Evolutionary conservation across 176 grass and related monocot genomes (phyloP).

Genomic region (Oryza coarctata): DNA sequence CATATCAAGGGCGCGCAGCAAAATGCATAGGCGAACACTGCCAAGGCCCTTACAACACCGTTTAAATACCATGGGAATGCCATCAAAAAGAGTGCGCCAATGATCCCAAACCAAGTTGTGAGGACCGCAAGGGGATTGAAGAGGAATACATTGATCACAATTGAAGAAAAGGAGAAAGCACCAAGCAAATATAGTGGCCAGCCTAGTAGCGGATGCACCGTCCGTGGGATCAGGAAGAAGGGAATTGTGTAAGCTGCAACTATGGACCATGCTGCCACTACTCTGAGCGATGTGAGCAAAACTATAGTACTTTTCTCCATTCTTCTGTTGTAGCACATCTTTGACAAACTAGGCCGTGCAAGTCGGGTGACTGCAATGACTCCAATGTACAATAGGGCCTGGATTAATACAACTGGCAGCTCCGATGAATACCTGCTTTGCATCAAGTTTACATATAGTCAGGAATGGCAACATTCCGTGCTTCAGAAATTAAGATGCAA

Average conservation of each 20-base stretch:
- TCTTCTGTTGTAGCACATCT: constrained; percentile 80
- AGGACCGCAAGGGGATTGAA: constrained; percentile 54
- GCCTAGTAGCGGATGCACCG: constrained; percentile 73
- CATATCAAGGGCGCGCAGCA: constrained; percentile 72
- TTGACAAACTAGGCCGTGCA: constrained; percentile 68
- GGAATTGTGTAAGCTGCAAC: constrained; percentile 72
- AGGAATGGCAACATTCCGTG: background rate
- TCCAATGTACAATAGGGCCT: constrained; percentile 69
- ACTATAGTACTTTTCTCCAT: constrained; percentile 65
- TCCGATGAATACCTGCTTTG: constrained; percentile 71
- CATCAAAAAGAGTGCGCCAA: constrained; percentile 71
- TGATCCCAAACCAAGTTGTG: constrained; percentile 62
- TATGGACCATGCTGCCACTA: constrained; percentile 61
- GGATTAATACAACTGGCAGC: constrained; percentile 62
- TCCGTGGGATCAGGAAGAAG: constrained; percentile 82
- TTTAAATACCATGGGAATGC: constrained; percentile 84
- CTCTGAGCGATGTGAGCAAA: constrained; percentile 61
- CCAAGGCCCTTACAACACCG: constrained; percentile 67
- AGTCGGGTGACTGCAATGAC: constrained; percentile 61
- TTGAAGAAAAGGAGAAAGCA: constrained; percentile 54
- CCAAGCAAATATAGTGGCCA: constrained; percentile 88
- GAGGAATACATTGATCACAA: constrained; percentile 78
- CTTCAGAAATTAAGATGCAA: background rate
- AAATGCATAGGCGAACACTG: constrained; percentile 59
- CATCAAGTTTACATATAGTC: constrained; percentile 22